Evolutionary conservation across 306 rosid species (phyloP), one percentile per base, ranked within the genome.

Genomic region (Hippophae gyantsensis): DNA sequence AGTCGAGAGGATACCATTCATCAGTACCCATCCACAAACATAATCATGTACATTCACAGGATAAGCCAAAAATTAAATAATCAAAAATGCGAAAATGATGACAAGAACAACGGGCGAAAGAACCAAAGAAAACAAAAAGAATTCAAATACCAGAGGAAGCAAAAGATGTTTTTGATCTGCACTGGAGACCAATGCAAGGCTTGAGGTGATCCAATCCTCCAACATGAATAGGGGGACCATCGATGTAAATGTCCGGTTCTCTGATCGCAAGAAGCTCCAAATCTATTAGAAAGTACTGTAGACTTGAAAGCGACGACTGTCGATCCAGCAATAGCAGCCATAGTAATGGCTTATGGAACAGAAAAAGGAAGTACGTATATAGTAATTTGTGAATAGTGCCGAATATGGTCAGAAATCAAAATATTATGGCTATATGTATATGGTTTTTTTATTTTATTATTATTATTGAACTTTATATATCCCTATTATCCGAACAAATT

Each of bases 301-400:
- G 81, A 65, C 60, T 74, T 79, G 53, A 76, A 71, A 62, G 83
- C 69, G 54, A 76, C 69, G 71, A 75, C 73, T 57, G 78, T 79
- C 46, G 95, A 83, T 64, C 81, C 85, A 48, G 83, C 65, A 12
- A 90, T 51, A 55, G 89, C 69, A 67, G 92, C 96, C 98, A 90
- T 87, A 64, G 61, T 56, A 52, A 40, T 62, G 61, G 69, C 23
- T 18, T 18, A 1, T 18, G 23, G 69, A 75, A 57, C 40, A 46
- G 58, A 50, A 58, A 74, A 56, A 45, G 46, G 60, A 67, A 57
- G 77, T 43, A 73, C 7, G 7, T 0, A 48, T 13, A 18, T 53
- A 54, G 64, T 11, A 54, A 43, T 23, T 62, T 6, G 50, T 62
- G 66, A 32, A 66, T 10, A 32, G 38, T 32, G 66, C 69, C 62